phyloP scores from a whole-genome alignment of 2,329 filamentous ascomycete genomes.

The Neofusicoccum kwambonambiense region DNA sequence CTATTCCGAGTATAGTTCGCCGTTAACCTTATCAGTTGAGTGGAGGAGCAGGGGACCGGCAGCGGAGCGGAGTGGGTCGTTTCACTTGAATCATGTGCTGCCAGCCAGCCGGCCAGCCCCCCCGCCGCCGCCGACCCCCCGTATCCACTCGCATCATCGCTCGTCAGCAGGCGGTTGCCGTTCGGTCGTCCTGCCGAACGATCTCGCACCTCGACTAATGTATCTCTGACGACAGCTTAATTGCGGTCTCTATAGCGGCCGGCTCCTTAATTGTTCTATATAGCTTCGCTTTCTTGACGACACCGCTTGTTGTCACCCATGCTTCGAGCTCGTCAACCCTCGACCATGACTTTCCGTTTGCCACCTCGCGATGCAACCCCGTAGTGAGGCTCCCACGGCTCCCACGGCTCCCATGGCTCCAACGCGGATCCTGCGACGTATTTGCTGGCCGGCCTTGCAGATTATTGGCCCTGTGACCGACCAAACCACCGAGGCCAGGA shows the following conservation, averaged over 20 bases:
- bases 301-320: background rate
- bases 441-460: background rate
- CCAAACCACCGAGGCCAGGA: background rate
- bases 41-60: conserved; percentile 6
- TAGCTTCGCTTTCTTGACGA: background rate
- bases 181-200: background rate
- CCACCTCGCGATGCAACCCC: background rate
- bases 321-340: background rate
- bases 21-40: conserved; percentile 11
- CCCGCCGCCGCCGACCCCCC: background rate
- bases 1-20: background rate
- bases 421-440: background rate
- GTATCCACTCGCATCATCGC: background rate
- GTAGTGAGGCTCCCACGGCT: background rate
- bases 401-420: background rate
- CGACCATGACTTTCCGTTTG: background rate
- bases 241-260: background rate
- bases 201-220: background rate
- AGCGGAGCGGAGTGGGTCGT: conserved; percentile 8
- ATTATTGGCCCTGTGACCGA: background rate
- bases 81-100: conserved; percentile 10
- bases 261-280: background rate
- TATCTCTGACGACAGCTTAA: background rate
- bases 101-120: background rate
- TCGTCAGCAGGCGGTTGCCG: background rate